Conservation (phyloP, 192 early-diverging fungal genomes). For the Coemansia umbellata region DNA sequence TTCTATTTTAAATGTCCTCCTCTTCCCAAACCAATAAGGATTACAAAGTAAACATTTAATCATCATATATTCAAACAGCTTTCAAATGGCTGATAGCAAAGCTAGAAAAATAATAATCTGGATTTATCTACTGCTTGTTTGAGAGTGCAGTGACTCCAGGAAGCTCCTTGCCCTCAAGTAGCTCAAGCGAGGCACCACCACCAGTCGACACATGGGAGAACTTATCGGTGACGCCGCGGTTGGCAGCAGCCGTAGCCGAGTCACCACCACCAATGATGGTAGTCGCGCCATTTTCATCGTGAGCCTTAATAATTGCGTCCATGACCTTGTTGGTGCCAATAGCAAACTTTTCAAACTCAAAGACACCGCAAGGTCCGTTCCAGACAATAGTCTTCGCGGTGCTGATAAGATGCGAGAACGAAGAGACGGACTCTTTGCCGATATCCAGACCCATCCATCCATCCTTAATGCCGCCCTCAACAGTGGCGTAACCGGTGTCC, state of each 20-base stretch:
- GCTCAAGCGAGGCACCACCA: conserved; percentile 93
- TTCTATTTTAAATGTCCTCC: too few relatives aligned
- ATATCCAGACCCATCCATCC: conserved; percentile 94
- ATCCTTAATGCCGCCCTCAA: conserved; percentile 79
- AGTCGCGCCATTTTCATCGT: conserved; percentile 72
- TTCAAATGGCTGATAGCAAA: not conserved
- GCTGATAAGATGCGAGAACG: conserved; percentile 64
- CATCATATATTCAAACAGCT: not conserved
- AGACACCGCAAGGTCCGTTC: conserved; percentile 98
- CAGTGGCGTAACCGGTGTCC: conserved; percentile 79
- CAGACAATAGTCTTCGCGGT: conserved; percentile 92
- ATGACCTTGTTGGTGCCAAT: conserved; percentile 77
- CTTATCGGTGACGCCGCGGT: conserved; percentile 77
- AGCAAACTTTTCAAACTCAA: conserved; percentile 95
- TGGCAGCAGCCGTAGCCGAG: conserved; percentile 93
- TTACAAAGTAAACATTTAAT: too few relatives aligned
- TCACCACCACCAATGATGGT: conserved; percentile 97
- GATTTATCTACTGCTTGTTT: conserved; percentile 45
- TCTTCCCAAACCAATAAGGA: too few relatives aligned
- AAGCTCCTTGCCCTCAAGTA: conserved; percentile 92
- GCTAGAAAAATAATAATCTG: not conserved
- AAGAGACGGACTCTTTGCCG: conserved; percentile 74
- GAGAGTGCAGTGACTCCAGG: conserved; percentile 73
- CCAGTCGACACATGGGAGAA: conserved; percentile 95
- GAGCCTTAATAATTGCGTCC: conserved; percentile 82